These are phyloP conservation scores for Neonectria magnoliae DNA, from an alignment of 2,329 filamentous ascomycete species.

Conservation along the genomic window DNA sequence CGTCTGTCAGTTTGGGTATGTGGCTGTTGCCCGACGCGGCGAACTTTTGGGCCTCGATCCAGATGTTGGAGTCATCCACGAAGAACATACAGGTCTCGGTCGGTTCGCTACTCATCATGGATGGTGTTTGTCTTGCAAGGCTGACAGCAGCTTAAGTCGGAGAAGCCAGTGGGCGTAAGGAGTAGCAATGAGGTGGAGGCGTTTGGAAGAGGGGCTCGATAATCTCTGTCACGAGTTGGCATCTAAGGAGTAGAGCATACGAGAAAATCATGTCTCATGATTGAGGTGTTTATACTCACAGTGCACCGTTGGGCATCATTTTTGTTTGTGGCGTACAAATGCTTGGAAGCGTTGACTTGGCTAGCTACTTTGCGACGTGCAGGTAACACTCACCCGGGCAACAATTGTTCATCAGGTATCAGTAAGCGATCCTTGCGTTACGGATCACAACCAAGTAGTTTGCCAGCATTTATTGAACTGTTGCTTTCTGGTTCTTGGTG, in stretches of 20 bases:
- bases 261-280: not conserved
- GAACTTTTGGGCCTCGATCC: slow-evolving; percentile 11
- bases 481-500: too few relatives aligned
- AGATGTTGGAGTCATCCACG: slow-evolving; percentile 6
- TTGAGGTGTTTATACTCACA: not conserved
- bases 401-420: too few relatives aligned
- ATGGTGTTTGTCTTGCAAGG: too few relatives aligned
- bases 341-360: too few relatives aligned
- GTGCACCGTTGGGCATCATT: not conserved
- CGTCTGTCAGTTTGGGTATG: slow-evolving; percentile 36
- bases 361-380: too few relatives aligned
- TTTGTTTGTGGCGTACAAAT: not conserved
- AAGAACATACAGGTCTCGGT: slow-evolving; percentile 1
- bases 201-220: not conserved
- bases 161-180: not conserved
- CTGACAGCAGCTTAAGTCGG: not conserved
- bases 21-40: slow-evolving; percentile 14
- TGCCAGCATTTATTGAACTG: too few relatives aligned
- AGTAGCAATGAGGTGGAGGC: not conserved
- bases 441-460: too few relatives aligned
- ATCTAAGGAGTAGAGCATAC: not conserved
- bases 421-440: too few relatives aligned
- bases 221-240: not conserved
- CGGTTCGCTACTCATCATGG: not conserved
- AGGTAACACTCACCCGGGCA: too few relatives aligned